Evolutionary conservation across 2,329 filamentous ascomycete species (phyloP).

Genomic region (Sporothrix mexicana): DNA sequence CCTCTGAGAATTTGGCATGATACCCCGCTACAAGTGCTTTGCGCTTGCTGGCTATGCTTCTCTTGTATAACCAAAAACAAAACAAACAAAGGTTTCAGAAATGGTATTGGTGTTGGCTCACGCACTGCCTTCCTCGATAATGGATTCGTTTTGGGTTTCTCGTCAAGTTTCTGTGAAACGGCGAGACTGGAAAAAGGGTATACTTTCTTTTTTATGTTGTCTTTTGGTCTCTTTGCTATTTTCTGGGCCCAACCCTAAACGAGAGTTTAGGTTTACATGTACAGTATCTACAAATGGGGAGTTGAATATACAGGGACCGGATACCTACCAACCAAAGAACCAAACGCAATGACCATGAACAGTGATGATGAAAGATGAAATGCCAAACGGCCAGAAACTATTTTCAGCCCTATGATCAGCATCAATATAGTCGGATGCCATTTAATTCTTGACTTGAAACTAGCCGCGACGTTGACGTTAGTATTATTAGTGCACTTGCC

Average conservation of each 20-base stretch:
- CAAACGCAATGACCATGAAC: no score
- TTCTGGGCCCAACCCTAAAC: background rate
- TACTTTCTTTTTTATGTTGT: background rate
- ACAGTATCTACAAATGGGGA: background rate
- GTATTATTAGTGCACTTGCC: conserved; percentile 2
- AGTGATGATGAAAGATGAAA: background rate
- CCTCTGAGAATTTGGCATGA: conserved; percentile 35
- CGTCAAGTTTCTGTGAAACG: conserved; percentile 17
- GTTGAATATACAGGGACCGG: conserved; percentile 8
- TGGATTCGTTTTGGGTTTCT: conserved; percentile 6
- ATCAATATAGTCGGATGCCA: conserved; percentile 10
- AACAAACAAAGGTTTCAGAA: background rate
- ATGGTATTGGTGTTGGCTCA: background rate
- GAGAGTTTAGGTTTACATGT: background rate
- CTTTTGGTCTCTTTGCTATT: background rate
- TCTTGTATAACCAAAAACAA: conserved; percentile 32
- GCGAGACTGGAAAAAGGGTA: background rate
- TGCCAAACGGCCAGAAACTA: no score
- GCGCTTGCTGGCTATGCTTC: conserved; percentile 27
- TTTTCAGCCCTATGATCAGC: conserved; percentile 6
- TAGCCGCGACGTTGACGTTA: background rate
- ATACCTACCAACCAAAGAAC: background rate
- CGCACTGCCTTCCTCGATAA: background rate
- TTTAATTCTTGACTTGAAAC: background rate
- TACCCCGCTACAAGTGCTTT: conserved; percentile 38